Evolutionary conservation across 73 alveolate genomes (phyloP).

Genomic region (Loxodes magnus): DNA sequence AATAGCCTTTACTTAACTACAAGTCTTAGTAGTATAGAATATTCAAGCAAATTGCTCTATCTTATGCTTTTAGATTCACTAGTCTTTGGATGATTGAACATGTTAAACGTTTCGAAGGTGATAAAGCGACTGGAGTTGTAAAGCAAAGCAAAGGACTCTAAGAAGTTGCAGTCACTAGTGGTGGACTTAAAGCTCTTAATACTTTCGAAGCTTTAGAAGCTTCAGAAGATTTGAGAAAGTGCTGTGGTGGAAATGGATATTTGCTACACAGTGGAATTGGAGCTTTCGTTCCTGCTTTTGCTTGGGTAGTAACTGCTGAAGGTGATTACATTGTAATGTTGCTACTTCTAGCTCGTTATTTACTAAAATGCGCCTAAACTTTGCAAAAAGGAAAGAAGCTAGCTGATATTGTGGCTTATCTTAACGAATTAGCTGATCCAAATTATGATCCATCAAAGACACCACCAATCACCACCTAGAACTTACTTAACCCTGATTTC

Average conservation of each 20-base stretch:
- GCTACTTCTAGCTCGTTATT: not conserved
- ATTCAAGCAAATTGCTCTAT: slow-evolving; percentile 1
- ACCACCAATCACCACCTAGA: no score
- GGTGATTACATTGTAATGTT: slow-evolving; percentile 9
- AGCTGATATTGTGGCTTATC: not conserved
- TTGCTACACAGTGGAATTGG: slow-evolving; percentile 4
- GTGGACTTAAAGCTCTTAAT: slow-evolving; percentile 17
- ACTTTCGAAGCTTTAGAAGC: not conserved
- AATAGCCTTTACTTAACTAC: slow-evolving; percentile 11
- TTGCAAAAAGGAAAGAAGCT: slow-evolving; percentile 3
- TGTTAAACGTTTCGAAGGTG: not conserved
- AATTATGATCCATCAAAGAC: no score
- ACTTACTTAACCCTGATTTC: no score
- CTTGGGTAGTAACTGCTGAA: slow-evolving; percentile 22
- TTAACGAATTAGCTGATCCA: no score
- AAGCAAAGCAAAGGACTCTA: slow-evolving; percentile 9
- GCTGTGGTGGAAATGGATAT: slow-evolving; percentile 13
- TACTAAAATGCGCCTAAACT: not conserved
- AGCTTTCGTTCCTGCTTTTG: slow-evolving; percentile 13
- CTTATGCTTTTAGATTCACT: slow-evolving; percentile 3
- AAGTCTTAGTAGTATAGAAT: slow-evolving; percentile 17
- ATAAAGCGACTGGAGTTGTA: not conserved
- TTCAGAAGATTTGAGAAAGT: slow-evolving; percentile 5
- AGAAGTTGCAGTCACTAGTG: slow-evolving; percentile 19
- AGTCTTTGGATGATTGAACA: not conserved